Conservation (phyloP, 805 yeast genomes). For the baker's yeast (Saccharomyces cerevisiae) region DNA sequence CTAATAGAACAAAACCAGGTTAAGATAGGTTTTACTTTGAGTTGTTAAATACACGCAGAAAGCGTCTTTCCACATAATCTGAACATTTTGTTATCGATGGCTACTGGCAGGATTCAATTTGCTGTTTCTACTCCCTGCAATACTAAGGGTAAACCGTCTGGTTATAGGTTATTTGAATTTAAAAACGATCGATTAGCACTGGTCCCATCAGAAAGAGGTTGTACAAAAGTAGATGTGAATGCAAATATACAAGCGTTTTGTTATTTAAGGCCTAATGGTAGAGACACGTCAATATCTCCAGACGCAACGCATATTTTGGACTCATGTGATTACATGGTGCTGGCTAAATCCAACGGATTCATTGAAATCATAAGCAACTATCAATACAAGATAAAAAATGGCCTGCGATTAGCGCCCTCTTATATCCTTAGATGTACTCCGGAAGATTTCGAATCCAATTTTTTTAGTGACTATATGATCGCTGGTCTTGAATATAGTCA, state of each 20-base stretch:
- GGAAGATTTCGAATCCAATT: conserved; percentile 7
- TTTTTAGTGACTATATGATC: conserved; percentile 10
- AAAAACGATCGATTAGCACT: conserved; percentile 8
- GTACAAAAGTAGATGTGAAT: conserved; percentile 10
- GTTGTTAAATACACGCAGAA: neutral
- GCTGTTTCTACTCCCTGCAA: conserved; percentile 22
- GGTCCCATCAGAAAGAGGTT: conserved; percentile 3
- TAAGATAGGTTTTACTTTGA: neutral
- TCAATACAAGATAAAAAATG: conserved; percentile 10
- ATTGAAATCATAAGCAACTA: conserved; percentile 24
- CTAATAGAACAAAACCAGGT: neutral
- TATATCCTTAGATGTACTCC: conserved; percentile 20
- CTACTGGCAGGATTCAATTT: conserved; percentile 4
- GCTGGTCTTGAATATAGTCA: conserved; percentile 20
- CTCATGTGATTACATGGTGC: conserved; percentile 22
- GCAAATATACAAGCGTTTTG: conserved; percentile 21
- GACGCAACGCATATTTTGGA: conserved; percentile 5
- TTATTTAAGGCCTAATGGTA: conserved; percentile 16
- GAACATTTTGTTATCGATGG: neutral
- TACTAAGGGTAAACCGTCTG: conserved; percentile 13
- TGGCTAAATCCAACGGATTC: conserved; percentile 25
- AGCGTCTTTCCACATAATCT: neutral
- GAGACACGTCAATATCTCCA: neutral
- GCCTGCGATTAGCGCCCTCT: conserved; percentile 9
- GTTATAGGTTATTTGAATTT: conserved; percentile 16